A percentile compares a stretch with the other conserved stretches of the same genome.
These are phyloP conservation scores for Sporobolomyces phaffii DNA, from an alignment of 768 basidiomycete species.

Conservation along the genomic window DNA sequence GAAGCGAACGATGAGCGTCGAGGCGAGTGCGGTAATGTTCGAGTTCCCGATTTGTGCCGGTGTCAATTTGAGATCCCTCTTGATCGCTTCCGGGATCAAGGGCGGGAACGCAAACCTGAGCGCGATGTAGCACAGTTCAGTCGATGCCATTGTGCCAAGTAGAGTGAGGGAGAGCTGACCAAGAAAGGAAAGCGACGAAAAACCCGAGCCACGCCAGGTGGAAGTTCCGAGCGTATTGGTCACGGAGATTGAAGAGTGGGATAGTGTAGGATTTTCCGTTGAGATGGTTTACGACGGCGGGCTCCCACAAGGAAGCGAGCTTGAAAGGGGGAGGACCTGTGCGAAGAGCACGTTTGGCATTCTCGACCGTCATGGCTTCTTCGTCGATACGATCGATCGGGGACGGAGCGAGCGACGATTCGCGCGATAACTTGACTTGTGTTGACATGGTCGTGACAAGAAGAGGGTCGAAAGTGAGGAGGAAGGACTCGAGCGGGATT, in stretches of 20 bases:
- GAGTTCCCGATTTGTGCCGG: slow-evolving; percentile 49
- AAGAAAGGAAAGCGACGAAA: slow-evolving; percentile 52
- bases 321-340: slow-evolving; percentile 34
- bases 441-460: too few species aligned
- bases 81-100: slow-evolving; percentile 57
- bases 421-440: slow-evolving; percentile 2
- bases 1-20: slow-evolving; percentile 53
- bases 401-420: background rate
- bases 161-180: background rate
- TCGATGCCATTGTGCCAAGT: too few species aligned
- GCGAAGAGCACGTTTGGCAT: background rate
- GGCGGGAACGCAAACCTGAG: slow-evolving; percentile 61
- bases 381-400: slow-evolving; percentile 1
- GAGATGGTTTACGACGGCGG: slow-evolving; percentile 50
- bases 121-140: too few species aligned
- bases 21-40: slow-evolving; percentile 50
- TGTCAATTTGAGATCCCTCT: slow-evolving; percentile 54
- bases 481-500: background rate
- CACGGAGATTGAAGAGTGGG: slow-evolving; percentile 53
- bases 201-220: slow-evolving; percentile 53
- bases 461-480: too few species aligned
- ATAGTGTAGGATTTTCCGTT: slow-evolving; percentile 56
- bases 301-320: slow-evolving; percentile 30
- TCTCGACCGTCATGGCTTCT: background rate
- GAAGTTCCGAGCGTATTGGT: slow-evolving; percentile 54